These are phyloP conservation scores for Arabidopsis suecica DNA, from an alignment of 345 rosid genomes.

Conservation along the genomic window DNA sequence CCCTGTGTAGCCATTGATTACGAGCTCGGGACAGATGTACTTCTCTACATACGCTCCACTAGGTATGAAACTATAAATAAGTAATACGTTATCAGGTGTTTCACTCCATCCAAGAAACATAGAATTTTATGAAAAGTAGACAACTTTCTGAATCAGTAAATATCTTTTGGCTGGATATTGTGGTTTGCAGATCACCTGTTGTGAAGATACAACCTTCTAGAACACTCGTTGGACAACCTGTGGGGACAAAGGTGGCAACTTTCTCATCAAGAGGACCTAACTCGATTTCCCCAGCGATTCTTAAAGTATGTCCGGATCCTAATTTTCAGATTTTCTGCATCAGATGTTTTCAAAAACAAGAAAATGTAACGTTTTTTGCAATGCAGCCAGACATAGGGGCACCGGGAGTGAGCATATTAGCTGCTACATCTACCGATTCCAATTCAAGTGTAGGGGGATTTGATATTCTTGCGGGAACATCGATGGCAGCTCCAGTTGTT, in stretches of 20 bases:
- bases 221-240: constrained; percentile 33
- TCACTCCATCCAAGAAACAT: not conserved
- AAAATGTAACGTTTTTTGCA: not conserved
- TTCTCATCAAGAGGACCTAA: constrained; percentile 64
- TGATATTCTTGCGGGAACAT: constrained; percentile 45
- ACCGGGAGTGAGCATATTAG: constrained; percentile 53
- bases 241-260: constrained; percentile 37
- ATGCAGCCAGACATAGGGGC: constrained; percentile 54
- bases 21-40: constrained; percentile 49
- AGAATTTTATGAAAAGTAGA: constrained; percentile 18
- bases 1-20: constrained; percentile 47
- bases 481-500: constrained; percentile 51
- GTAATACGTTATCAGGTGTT: not conserved
- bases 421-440: constrained; percentile 44
- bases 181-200: constrained; percentile 35
- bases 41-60: constrained; percentile 45
- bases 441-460: constrained; percentile 21
- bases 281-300: constrained; percentile 28
- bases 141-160: not conserved
- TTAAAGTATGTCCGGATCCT: constrained; percentile 24
- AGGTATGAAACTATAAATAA: constrained; percentile 32
- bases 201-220: constrained; percentile 34
- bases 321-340: not conserved
- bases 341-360: not conserved
- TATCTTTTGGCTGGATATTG: not conserved